A percentile compares a stretch with the other conserved stretches of the same genome.
Conservation (phyloP, 257 asterid genomes). For the Agastache rugosa region DNA sequence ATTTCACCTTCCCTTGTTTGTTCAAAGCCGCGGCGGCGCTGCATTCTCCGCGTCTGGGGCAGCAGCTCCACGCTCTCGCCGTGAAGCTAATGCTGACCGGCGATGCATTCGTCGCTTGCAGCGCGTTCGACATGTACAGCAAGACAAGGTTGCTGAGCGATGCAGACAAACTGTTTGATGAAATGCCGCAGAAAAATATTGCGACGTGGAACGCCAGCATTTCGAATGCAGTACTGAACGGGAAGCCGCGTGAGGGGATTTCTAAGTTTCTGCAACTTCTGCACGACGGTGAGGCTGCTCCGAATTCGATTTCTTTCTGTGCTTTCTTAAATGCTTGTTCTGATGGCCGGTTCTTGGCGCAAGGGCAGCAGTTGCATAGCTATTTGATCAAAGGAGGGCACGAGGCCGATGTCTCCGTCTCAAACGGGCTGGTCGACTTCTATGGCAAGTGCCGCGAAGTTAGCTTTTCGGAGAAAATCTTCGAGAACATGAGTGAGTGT, state of each 20-base stretch:
- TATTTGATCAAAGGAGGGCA: slow-evolving; percentile 60
- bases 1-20: slow-evolving; percentile 86
- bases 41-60: slow-evolving; percentile 53
- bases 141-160: slow-evolving; percentile 48
- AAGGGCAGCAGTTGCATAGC: slow-evolving; percentile 79
- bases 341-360: slow-evolving; percentile 53
- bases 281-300: slow-evolving; percentile 46
- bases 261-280: slow-evolving; percentile 59
- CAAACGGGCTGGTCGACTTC: slow-evolving; percentile 78
- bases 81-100: slow-evolving; percentile 48
- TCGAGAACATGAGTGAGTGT: slow-evolving; percentile 52
- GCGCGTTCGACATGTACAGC: slow-evolving; percentile 80
- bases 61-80: slow-evolving; percentile 72
- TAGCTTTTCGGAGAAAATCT: slow-evolving; percentile 56
- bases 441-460: slow-evolving; percentile 74
- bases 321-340: slow-evolving; percentile 83
- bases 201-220: slow-evolving; percentile 89
- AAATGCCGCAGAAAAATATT: slow-evolving; percentile 71
- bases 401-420: slow-evolving; percentile 60
- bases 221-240: slow-evolving; percentile 66
- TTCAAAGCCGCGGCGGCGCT: slow-evolving; percentile 74
- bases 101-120: slow-evolving; percentile 80
- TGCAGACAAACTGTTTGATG: slow-evolving; percentile 71
- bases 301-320: slow-evolving; percentile 80
- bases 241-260: slow-evolving; percentile 55